Conservation (phyloP, 179 eudicot genomes). For the Nepenthes alata region DNA sequence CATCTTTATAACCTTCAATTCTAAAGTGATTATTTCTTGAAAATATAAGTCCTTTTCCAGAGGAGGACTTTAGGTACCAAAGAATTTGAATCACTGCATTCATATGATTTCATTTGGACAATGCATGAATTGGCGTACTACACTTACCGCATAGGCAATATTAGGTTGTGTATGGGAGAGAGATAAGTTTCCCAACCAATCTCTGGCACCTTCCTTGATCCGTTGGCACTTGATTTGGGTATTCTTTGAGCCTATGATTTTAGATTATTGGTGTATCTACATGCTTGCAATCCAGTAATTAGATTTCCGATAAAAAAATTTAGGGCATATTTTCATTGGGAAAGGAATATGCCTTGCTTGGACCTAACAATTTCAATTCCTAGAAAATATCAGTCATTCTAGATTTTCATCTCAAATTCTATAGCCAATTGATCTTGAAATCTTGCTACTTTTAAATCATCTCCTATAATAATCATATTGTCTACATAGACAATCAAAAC, state of each 20-base stretch:
- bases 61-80: too few relatives aligned
- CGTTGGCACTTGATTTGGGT: neutral
- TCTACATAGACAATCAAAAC: neutral
- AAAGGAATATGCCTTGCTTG: neutral
- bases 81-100: neutral
- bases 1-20: neutral
- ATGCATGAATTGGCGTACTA: too few relatives aligned
- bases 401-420: conserved; percentile 1
- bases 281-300: neutral
- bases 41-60: too few relatives aligned
- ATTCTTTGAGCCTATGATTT: neutral
- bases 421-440: neutral
- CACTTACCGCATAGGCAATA: too few relatives aligned
- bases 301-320: neutral
- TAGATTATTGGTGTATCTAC: neutral
- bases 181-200: neutral
- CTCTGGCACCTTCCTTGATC: neutral
- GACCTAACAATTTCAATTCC: neutral
- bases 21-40: neutral
- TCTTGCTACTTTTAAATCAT: neutral
- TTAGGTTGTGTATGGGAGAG: too few relatives aligned
- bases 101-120: neutral
- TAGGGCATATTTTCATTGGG: neutral
- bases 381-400: neutral
- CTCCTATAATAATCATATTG: too few relatives aligned